A percentile compares a stretch with the other conserved stretches of the same genome.
Conservation (phyloP, 805 yeast species). For the Kazachstania martiniae region DNA sequence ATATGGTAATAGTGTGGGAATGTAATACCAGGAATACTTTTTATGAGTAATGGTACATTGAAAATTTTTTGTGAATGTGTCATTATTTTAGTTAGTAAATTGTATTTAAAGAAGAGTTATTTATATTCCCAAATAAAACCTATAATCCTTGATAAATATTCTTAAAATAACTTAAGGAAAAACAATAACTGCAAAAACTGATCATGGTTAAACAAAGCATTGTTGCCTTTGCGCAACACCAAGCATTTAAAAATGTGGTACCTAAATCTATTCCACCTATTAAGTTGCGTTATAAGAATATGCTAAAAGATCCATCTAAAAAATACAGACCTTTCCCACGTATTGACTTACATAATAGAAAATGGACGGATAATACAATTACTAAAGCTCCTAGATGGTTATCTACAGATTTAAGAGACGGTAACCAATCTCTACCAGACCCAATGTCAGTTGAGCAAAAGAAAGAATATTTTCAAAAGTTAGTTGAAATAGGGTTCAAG, state of each 20-base stretch:
- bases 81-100: too few relatives aligned
- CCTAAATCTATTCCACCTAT: slow-evolving; percentile 24
- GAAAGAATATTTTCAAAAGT: slow-evolving; percentile 54
- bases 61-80: too few relatives aligned
- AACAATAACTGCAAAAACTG: too few relatives aligned
- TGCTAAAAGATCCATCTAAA: slow-evolving; percentile 57
- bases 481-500: slow-evolving; percentile 65
- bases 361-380: slow-evolving; percentile 57
- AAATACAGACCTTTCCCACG: slow-evolving; percentile 50
- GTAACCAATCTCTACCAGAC: slow-evolving; percentile 76
- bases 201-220: slow-evolving; percentile 2
- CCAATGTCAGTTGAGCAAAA: slow-evolving; percentile 80
- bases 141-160: too few relatives aligned
- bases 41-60: too few relatives aligned
- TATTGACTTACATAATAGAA: slow-evolving; percentile 47
- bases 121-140: too few relatives aligned
- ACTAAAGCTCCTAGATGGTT: slow-evolving; percentile 70
- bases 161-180: too few relatives aligned
- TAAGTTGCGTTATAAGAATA: slow-evolving; percentile 31
- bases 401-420: slow-evolving; percentile 75
- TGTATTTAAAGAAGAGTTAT: too few relatives aligned
- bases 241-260: background rate
- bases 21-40: too few relatives aligned
- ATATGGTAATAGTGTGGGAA: too few relatives aligned
- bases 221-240: slow-evolving; percentile 4